These are phyloP conservation scores for Chalciporus sphaerocephalus DNA, from an alignment of 768 basidiomycete species.

Conservation along the genomic window DNA sequence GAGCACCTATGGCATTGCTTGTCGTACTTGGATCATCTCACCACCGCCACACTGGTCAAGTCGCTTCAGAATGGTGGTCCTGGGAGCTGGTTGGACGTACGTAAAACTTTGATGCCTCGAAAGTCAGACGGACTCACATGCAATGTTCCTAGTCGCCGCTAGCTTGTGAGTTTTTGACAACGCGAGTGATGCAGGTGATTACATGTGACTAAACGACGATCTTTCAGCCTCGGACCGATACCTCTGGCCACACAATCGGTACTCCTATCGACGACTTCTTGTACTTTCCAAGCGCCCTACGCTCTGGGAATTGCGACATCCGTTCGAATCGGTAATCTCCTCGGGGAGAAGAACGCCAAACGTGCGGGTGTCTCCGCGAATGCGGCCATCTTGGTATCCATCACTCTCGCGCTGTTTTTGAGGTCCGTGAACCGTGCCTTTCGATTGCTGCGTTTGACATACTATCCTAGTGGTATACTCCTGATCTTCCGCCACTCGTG, in stretches of 20 bases:
- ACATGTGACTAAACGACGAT: constrained; percentile 14
- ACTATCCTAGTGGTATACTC: constrained; percentile 43
- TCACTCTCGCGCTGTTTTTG: constrained; percentile 55
- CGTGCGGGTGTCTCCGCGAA: constrained; percentile 70
- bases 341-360: constrained; percentile 72
- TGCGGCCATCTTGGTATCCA: constrained; percentile 59
- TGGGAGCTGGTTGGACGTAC: constrained; percentile 76
- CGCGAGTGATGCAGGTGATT: not conserved
- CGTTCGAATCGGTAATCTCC: constrained; percentile 84
- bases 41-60: constrained; percentile 48
- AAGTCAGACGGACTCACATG: constrained; percentile 1
- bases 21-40: not conserved
- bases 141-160: constrained; percentile 40
- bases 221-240: constrained; percentile 66
- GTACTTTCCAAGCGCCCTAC: constrained; percentile 79
- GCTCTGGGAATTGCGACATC: constrained; percentile 78
- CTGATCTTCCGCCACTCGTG: constrained; percentile 58
- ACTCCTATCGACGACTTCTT: constrained; percentile 67
- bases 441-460: not conserved
- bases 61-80: constrained; percentile 93
- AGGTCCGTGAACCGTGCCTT: constrained; percentile 39
- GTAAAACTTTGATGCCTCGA: constrained; percentile 3
- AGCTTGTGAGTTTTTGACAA: constrained; percentile 40
- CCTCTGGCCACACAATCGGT: constrained; percentile 87
- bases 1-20: constrained; percentile 12